Conservation (phyloP, 1,284 basidiomycete species). For the Clitocybe nebularis region DNA sequence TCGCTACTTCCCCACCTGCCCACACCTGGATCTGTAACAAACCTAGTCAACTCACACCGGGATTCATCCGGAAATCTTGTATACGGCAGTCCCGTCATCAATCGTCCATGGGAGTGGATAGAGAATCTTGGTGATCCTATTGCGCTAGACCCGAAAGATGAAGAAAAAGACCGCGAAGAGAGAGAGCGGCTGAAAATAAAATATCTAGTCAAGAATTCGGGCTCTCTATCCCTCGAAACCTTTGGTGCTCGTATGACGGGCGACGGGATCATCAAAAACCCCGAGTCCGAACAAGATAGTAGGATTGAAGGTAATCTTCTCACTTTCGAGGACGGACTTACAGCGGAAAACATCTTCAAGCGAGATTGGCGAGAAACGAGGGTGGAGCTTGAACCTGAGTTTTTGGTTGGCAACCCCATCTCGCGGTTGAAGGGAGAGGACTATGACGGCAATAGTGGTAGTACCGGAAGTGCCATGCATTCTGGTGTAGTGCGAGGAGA, state of each 20-base stretch:
- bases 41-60: conserved; percentile 55
- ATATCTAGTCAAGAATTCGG: conserved; percentile 54
- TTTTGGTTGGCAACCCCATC: conserved; percentile 11
- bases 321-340: conserved; percentile 62
- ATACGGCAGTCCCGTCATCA: conserved; percentile 51
- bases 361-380: conserved; percentile 73
- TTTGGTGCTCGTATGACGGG: conserved; percentile 64
- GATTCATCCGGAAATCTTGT: conserved; percentile 48
- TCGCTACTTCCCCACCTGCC: conserved; percentile 52
- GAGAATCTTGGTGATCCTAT: conserved; percentile 68
- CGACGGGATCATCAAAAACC: conserved; percentile 41
- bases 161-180: conserved; percentile 36
- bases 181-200: conserved; percentile 29
- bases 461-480: conserved; percentile 3
- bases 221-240: conserved; percentile 68
- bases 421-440: conserved; percentile 27
- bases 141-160: conserved; percentile 33
- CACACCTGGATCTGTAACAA: conserved; percentile 45
- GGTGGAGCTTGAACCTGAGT: conserved; percentile 31
- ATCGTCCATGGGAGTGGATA: conserved; percentile 82
- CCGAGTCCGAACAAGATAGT: conserved; percentile 25
- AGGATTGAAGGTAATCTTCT: conserved; percentile 42
- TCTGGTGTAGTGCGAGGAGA: conserved; percentile 10
- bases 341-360: conserved; percentile 59
- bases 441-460: conserved; percentile 26